phyloP scores from a whole-genome alignment of 2,329 filamentous ascomycete species.

The Calonectria montana region DNA sequence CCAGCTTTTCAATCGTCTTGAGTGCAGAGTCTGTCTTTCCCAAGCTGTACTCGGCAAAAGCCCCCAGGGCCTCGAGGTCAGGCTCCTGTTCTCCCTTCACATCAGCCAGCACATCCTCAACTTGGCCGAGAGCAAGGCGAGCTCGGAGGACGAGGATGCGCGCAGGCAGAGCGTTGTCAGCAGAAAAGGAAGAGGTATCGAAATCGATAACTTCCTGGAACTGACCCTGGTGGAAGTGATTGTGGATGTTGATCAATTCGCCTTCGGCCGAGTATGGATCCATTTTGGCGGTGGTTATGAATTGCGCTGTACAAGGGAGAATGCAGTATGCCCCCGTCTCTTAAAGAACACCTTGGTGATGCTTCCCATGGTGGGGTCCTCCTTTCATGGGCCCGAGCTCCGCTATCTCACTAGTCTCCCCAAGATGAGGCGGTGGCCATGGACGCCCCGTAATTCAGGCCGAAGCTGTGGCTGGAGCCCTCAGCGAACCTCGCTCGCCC shows the following conservation, averaged over 20 bases:
- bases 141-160: slow-evolving; percentile 84
- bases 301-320: slow-evolving; percentile 21
- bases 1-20: slow-evolving; percentile 73
- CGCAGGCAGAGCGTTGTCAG: slow-evolving; percentile 81
- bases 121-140: slow-evolving; percentile 84
- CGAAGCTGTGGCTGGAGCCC: slow-evolving; percentile 38
- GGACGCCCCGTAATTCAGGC: slow-evolving; percentile 40
- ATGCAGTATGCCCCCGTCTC: slow-evolving; percentile 33
- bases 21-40: slow-evolving; percentile 74
- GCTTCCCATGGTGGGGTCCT: slow-evolving; percentile 43
- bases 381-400: slow-evolving; percentile 39
- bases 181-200: slow-evolving; percentile 81
- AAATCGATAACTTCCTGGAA: slow-evolving; percentile 89
- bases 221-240: slow-evolving; percentile 82
- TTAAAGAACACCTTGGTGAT: slow-evolving; percentile 48
- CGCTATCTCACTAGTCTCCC: slow-evolving; percentile 33
- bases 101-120: slow-evolving; percentile 77
- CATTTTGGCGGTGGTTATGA: slow-evolving; percentile 58
- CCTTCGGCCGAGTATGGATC: slow-evolving; percentile 78
- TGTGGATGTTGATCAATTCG: slow-evolving; percentile 79
- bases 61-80: slow-evolving; percentile 80
- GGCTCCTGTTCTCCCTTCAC: slow-evolving; percentile 74
- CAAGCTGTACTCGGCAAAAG: slow-evolving; percentile 75
- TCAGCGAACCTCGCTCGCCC: slow-evolving; percentile 41
- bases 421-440: slow-evolving; percentile 36